phyloP scores from a whole-genome alignment of 1,284 basidiomycete genomes.

The Austroboletus niveus region DNA sequence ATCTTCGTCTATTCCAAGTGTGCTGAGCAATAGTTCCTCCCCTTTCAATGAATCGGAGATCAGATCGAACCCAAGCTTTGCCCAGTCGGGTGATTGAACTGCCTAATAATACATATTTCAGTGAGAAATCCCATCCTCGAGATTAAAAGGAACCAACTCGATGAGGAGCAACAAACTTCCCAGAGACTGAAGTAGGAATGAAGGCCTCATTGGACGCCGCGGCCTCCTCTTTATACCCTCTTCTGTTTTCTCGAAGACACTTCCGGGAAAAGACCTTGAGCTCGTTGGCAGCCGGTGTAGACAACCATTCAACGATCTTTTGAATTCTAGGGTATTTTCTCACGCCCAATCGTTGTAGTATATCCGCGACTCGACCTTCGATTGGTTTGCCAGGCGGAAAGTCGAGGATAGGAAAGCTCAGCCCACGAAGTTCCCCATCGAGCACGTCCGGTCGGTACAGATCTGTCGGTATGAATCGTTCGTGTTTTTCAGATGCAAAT shows the following conservation, averaged over 20 bases:
- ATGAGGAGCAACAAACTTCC: conserved; percentile 4
- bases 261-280: background rate
- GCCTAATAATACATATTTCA: background rate
- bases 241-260: conserved; percentile 16
- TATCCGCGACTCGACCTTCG: background rate
- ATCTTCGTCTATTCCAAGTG: background rate
- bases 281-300: conserved; percentile 4
- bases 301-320: background rate
- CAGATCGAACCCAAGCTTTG: background rate
- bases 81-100: background rate
- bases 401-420: conserved; percentile 22
- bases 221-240: conserved; percentile 18
- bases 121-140: background rate
- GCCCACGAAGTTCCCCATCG: conserved; percentile 1
- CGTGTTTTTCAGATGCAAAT: conserved; percentile 12
- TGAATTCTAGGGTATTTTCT: conserved; percentile 12
- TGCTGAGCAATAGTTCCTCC: background rate
- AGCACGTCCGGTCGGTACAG: conserved; percentile 15
- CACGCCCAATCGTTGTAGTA: conserved; percentile 14
- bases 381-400: background rate
- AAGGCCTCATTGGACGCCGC: conserved; percentile 13
- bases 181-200: conserved; percentile 16
- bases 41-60: background rate
- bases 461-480: conserved; percentile 2
- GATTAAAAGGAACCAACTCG: conserved; percentile 5